Evolutionary conservation across 2,329 filamentous ascomycete species (phyloP).

Genomic region (Colletotrichum karsti): DNA sequence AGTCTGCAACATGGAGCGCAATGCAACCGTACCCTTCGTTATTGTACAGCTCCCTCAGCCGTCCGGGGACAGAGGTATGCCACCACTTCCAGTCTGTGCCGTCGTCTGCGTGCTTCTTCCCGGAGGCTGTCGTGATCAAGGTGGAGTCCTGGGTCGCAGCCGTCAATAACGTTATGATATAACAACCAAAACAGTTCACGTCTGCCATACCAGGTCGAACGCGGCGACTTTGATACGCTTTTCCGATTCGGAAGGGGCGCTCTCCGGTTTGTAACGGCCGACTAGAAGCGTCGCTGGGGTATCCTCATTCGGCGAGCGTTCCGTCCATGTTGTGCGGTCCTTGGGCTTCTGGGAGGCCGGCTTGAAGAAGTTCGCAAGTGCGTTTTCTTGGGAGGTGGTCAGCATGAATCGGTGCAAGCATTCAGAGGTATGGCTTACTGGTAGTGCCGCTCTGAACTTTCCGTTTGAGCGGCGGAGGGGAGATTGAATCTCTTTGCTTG

Average conservation of each 20-base stretch:
- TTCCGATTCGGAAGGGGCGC: conserved; percentile 35
- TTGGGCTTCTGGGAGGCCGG: conserved; percentile 86
- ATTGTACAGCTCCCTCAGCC: conserved; percentile 71
- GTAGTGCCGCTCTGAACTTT: conserved; percentile 61
- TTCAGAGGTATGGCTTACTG: conserved; percentile 44
- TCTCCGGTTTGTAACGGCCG: conserved; percentile 70
- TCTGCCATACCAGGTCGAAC: conserved; percentile 68
- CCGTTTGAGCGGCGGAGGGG: conserved; percentile 62
- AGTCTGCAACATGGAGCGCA: neutral
- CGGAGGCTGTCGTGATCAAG: conserved; percentile 80
- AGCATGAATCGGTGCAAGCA: neutral
- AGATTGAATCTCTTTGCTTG: conserved; percentile 53
- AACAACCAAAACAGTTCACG: neutral
- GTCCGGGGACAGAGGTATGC: conserved; percentile 74
- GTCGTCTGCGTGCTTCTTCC: conserved; percentile 78
- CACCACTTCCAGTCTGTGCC: conserved; percentile 95
- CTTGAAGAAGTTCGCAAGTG: conserved; percentile 87
- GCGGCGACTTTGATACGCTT: conserved; percentile 71
- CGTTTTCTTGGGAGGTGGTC: conserved; percentile 59
- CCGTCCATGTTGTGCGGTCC: conserved; percentile 76
- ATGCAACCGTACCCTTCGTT: conserved; percentile 66
- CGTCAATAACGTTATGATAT: conserved; percentile 2
- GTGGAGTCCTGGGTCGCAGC: conserved; percentile 76
- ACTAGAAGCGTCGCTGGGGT: conserved; percentile 72
- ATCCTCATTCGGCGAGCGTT: conserved; percentile 64